phyloP scores from a whole-genome alignment of 345 rosid genomes.

The Acer campestre region DNA sequence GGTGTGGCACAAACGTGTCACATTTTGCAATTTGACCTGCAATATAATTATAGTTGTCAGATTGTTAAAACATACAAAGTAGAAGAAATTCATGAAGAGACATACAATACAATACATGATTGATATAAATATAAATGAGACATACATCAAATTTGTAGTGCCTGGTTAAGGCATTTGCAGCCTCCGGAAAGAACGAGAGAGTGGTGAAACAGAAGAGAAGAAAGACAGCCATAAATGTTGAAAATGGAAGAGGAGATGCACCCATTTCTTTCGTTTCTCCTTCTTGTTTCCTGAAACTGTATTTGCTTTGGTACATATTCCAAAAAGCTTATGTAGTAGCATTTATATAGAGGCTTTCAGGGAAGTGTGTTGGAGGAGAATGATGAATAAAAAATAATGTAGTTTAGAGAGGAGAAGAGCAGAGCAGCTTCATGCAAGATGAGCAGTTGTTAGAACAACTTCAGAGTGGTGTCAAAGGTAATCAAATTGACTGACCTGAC shows the following conservation, averaged over 20 bases:
- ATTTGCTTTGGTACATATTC: constrained; percentile 3
- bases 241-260: constrained; percentile 33
- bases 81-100: too few relatives aligned
- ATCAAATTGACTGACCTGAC: not conserved
- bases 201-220: constrained; percentile 1
- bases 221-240: constrained; percentile 16
- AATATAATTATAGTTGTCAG: too few relatives aligned
- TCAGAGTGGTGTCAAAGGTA: not conserved
- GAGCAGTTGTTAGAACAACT: constrained; percentile 54
- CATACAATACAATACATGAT: not conserved
- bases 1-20: constrained; percentile 40
- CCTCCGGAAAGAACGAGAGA: constrained; percentile 31
- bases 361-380: constrained; percentile 26
- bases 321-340: constrained; percentile 19
- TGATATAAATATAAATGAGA: not conserved
- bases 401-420: too few relatives aligned
- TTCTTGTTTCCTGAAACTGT: not conserved
- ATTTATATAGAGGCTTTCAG: constrained; percentile 28
- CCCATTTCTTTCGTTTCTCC: constrained; percentile 25
- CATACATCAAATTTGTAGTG: constrained; percentile 80
- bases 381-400: not conserved
- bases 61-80: too few relatives aligned
- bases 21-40: too few relatives aligned
- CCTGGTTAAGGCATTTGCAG: constrained; percentile 56
- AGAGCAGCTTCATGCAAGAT: not conserved